phyloP scores from a whole-genome alignment of 371 early-diverging fungal genomes.

The Enterocytospora artemiae region DNA sequence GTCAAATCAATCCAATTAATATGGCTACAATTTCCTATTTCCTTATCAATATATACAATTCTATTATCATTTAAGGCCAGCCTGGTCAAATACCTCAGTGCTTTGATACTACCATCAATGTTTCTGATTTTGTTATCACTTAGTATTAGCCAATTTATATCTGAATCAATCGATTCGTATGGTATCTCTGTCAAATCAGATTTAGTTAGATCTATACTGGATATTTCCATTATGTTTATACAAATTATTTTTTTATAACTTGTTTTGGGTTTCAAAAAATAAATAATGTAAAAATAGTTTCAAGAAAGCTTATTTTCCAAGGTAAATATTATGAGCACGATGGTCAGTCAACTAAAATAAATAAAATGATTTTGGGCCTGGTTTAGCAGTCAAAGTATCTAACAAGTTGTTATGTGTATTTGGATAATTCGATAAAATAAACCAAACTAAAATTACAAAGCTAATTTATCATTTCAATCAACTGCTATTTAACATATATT shows the following conservation, averaged over 20 bases:
- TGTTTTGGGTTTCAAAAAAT: conserved; percentile 21
- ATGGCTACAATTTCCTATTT: conserved; percentile 40
- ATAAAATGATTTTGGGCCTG: not conserved
- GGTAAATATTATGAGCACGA: not conserved
- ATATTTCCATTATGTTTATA: conserved; percentile 37
- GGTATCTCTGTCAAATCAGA: conserved; percentile 32
- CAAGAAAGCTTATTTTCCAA: no score
- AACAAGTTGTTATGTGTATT: not conserved
- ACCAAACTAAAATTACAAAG: no score
- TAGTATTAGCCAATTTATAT: conserved; percentile 55
- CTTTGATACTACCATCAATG: conserved; percentile 46
- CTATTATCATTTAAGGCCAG: conserved; percentile 58
- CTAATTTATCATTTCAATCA: no score
- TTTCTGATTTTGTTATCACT: conserved; percentile 53
- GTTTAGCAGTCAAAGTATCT: not conserved
- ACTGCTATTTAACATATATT: no score
- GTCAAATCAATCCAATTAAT: conserved; percentile 59
- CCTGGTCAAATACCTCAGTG: conserved; percentile 47
- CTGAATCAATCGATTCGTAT: conserved; percentile 18
- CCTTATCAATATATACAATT: conserved; percentile 41
- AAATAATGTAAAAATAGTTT: not conserved
- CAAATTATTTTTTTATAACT: conserved; percentile 13
- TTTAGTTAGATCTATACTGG: conserved; percentile 33
- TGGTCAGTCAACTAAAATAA: not conserved
- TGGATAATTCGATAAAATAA: not conserved